These are phyloP conservation scores for Globisporangium parvum DNA, from an alignment of 352 stramenopile species.

Conservation along the genomic window DNA sequence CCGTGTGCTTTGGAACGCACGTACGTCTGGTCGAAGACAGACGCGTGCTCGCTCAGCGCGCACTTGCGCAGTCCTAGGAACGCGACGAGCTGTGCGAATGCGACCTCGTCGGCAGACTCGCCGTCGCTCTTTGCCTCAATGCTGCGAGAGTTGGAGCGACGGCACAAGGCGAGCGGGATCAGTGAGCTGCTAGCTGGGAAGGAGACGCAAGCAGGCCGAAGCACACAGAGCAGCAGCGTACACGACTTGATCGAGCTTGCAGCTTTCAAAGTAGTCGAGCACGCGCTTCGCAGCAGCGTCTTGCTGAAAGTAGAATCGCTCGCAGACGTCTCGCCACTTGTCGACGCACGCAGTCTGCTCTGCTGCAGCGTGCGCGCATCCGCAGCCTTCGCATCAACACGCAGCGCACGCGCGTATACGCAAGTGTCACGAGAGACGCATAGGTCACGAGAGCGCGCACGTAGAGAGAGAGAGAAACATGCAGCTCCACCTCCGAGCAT, in stretches of 20 bases:
- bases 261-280: conserved; percentile 59
- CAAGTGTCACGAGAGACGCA: no score
- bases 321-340: conserved; percentile 53
- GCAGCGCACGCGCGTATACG: no score
- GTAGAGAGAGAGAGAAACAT: no score
- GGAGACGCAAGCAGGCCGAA: no score
- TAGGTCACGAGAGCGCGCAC: no score
- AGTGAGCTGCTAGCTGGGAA: no score
- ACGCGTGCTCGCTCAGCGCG: conserved; percentile 25
- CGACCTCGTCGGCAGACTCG: conserved; percentile 12
- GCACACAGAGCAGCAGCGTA: conserved; percentile 8
- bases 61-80: conserved; percentile 41
- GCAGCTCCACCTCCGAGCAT: background rate
- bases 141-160: background rate
- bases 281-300: conserved; percentile 54
- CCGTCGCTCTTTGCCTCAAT: conserved; percentile 7
- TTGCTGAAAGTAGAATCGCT: conserved; percentile 56
- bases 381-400: conserved; percentile 15
- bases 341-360: conserved; percentile 25
- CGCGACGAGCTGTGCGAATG: conserved; percentile 19
- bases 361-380: conserved; percentile 23
- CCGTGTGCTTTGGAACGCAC: conserved; percentile 1
- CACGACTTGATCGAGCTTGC: conserved; percentile 62
- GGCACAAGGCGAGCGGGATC: background rate
- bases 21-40: conserved; percentile 34